Base-by-base conservation (phyloP, 148 eudicot genomes). In the Vaccinium corymbosum region DNA sequence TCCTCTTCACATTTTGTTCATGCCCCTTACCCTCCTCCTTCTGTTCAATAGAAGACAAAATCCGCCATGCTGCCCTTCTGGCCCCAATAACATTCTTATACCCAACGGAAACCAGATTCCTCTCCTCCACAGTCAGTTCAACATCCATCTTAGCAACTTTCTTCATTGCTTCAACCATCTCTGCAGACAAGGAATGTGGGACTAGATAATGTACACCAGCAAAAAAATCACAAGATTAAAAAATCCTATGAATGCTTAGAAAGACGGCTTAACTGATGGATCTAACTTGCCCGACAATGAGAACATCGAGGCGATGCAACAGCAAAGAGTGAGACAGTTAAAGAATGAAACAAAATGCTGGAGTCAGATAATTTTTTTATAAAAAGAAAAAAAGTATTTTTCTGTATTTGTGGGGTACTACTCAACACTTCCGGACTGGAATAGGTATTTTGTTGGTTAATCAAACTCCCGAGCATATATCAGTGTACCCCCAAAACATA, bases 121-220 rank as follows among this genome's bases (percentile, higher is more conserved):
- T 82, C 76, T 88, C 90, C 78, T 88, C 90, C 2, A 82, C 80
- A 6, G 86, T 86, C 77, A 86, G 72, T 22, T 85, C 87, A 71
- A 82, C 89, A 61, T 85, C 85, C 83, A 85, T 11, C 51, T 82
- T 87, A 5, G 89, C 89, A 82, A 85, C 85, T 42, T 87, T 79
- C 56, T 85, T 87, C 89, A 87, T 87, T 68, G 87, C 87, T 66
- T 85, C 89, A 61, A 87, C 89, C 89, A 87, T 87, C 80, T 87
- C 89, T 87, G 80, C 83, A 75, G 52, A 46, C 52, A 3, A 32
- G 11, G 35, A 53, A 70, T 29, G 53, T 17, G 71, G 12, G 19
- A 70, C 35, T 55, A 32, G 42, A 55, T 56, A 79, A 56, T 27
- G 68, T 7, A 42, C 11, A 50, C n/a, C 20, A 25, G 3, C 25